Conservation (phyloP, 139 green algal species). For the Prasinococcaceae sp. region DNA sequence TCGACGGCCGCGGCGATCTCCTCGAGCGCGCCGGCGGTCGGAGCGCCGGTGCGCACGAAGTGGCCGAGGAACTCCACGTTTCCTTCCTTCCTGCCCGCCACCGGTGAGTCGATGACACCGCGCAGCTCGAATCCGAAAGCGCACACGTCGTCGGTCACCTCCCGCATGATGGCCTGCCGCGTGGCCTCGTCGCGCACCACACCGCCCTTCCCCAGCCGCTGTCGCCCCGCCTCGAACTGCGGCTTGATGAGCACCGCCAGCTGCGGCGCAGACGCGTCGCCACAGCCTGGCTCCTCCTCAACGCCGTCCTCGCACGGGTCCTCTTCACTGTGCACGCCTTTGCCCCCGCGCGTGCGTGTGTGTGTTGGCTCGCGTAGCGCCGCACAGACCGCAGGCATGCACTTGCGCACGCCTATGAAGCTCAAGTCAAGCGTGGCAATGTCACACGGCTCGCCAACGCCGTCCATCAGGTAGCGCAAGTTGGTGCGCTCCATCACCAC, state of each 20-base stretch:
- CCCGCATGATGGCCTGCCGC: too few species aligned
- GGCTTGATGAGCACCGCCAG: slow-evolving; percentile 90
- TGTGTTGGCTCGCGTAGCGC: not conserved
- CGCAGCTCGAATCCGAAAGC: too few species aligned
- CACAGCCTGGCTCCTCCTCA: slow-evolving; percentile 33
- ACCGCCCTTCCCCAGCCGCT: slow-evolving; percentile 54
- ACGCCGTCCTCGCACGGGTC: slow-evolving; percentile 34
- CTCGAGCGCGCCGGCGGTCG: too few species aligned
- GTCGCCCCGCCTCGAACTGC: slow-evolving; percentile 85
- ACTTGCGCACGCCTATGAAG: slow-evolving; percentile 87
- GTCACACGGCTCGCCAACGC: slow-evolving; percentile 43
- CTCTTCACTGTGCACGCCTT: slow-evolving; percentile 16
- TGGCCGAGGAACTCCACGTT: too few species aligned
- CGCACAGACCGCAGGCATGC: slow-evolving; percentile 12
- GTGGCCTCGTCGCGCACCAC: slow-evolving; percentile 71
- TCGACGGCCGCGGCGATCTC: too few species aligned
- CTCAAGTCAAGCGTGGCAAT: slow-evolving; percentile 85
- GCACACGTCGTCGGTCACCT: too few species aligned
- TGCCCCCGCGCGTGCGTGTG: not conserved
- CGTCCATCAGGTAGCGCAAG: slow-evolving; percentile 54
- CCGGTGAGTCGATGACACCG: too few species aligned
- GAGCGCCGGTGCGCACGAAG: too few species aligned
- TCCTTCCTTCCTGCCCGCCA: too few species aligned
- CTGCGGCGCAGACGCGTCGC: too few species aligned
- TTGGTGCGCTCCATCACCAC: slow-evolving; percentile 86